These are phyloP conservation scores for Taphrina deformans DNA, from an alignment of 1,139 yeast genomes.

Conservation along the genomic window DNA sequence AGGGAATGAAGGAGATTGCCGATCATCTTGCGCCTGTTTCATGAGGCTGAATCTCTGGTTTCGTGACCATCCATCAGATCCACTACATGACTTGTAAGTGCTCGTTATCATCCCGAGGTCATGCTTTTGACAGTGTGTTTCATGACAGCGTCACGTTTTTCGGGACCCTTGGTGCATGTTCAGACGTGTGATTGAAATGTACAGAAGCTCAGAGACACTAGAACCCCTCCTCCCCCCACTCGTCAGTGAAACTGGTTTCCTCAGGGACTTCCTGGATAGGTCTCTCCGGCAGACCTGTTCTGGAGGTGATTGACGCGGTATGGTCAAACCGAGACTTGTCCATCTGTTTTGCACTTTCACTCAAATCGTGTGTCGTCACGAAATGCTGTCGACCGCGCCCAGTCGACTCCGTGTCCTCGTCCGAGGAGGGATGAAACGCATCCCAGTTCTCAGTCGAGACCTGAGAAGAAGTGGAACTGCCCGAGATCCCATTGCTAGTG, in stretches of 20 bases:
- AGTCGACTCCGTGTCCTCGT: background rate
- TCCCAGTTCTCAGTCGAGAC: constrained; percentile 17
- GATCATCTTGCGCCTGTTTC: too few species aligned
- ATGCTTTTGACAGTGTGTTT: too few species aligned
- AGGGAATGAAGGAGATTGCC: too few species aligned
- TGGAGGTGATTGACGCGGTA: background rate
- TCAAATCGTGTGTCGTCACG: background rate
- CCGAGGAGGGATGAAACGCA: constrained; percentile 1
- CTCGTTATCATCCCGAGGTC: too few species aligned
- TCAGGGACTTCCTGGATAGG: constrained; percentile 15
- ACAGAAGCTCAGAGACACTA: background rate
- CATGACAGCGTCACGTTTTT: too few species aligned
- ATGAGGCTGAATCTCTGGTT: too few species aligned
- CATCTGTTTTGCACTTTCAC: background rate
- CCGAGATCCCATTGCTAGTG: background rate
- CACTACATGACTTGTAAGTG: too few species aligned
- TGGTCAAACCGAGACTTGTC: background rate
- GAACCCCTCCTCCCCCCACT: constrained; percentile 32
- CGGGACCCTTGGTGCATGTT: too few species aligned
- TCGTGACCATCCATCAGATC: too few species aligned
- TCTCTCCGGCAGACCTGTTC: background rate
- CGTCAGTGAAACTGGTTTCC: constrained; percentile 27
- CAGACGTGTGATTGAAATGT: too few species aligned
- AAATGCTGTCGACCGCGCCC: background rate
- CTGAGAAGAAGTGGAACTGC: constrained; percentile 9